phyloP scores from a whole-genome alignment of 2,329 filamentous ascomycete genomes.

The Alternaria angustiovoidea region DNA sequence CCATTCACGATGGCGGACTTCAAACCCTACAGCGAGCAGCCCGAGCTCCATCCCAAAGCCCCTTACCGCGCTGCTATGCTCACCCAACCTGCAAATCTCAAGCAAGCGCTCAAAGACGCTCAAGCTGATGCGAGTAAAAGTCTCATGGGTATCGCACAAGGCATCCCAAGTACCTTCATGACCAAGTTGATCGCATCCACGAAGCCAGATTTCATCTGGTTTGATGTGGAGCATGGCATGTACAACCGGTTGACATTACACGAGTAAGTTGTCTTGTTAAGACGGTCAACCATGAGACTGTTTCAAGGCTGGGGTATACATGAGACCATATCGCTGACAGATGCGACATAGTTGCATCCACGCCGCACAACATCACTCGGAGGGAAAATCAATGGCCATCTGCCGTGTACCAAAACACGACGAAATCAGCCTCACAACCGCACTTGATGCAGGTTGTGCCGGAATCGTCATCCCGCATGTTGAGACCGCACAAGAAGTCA shows the following conservation, averaged over 20 bases:
- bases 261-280: conserved; percentile 23
- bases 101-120: conserved; percentile 32
- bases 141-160: conserved; percentile 37
- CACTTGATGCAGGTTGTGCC: conserved; percentile 35
- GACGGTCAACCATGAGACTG: too few species aligned
- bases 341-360: conserved; percentile 31
- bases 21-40: conserved; percentile 35
- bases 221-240: conserved; percentile 41
- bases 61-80: conserved; percentile 33
- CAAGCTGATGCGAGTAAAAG: conserved; percentile 33
- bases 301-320: neutral
- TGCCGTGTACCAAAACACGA: conserved; percentile 38
- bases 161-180: conserved; percentile 36
- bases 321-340: neutral
- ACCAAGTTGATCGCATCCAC: conserved; percentile 39
- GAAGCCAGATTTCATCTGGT: conserved; percentile 40
- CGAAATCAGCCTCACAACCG: conserved; percentile 32
- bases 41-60: conserved; percentile 31
- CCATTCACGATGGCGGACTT: conserved; percentile 23
- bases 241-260: conserved; percentile 35
- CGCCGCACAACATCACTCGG: conserved; percentile 37
- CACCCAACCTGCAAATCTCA: conserved; percentile 34
- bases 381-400: conserved; percentile 32
- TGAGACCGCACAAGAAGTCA: conserved; percentile 35
- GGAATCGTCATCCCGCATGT: conserved; percentile 36